Base-by-base conservation (phyloP, 371 early-diverging fungal genomes). In the Nematocida minor region DNA sequence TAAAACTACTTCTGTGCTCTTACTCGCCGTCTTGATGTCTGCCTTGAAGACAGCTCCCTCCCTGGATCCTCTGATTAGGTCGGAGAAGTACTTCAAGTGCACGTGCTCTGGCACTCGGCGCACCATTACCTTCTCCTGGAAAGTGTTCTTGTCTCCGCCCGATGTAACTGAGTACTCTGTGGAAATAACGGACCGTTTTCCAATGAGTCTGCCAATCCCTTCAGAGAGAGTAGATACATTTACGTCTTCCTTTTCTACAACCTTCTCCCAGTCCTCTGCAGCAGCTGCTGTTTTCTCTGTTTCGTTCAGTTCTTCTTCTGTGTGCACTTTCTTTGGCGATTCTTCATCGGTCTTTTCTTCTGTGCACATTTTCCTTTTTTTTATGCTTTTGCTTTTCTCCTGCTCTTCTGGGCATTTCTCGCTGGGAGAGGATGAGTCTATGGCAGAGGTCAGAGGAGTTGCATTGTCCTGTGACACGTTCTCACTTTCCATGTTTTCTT, bases 11-110 rank as follows among this genome's bases (percentile, higher is more conserved):
- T 74, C 77, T 16, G 32, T 29, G 4, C 0, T 25, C 20, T 11
- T 20, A 7, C 11, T 40, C 7, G 4, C 53, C 51, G 36, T 32
- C 11, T 47, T 36, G 2, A 66, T 25, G 4, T 11, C 22, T 38
- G 63, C 77, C 47, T 66, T 62, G 20, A 74, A 40, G 16, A 66
- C 40, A 40, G 54, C 66, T n/a, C 77, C 77, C 49, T 74, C 77
- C 25, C 77, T 20, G 42, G 63, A 11, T 14, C 77, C 63, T 41
- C 22, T 62, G 3, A 74, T 38, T 7, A 48, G 9, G 16, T 47
- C n/a, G 20, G 63, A 49, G 55, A 74, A 74, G 48, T 42, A 53
- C 22, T 66, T 63, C 9, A 74, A 46, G 25, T 47, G 48, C 6
- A 11, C 22, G 57, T 57, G 57, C 22, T 57, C 57, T 16, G 38